Evolutionary conservation across 805 yeast species (phyloP).

Genomic region (Candida parachauliodes): DNA sequence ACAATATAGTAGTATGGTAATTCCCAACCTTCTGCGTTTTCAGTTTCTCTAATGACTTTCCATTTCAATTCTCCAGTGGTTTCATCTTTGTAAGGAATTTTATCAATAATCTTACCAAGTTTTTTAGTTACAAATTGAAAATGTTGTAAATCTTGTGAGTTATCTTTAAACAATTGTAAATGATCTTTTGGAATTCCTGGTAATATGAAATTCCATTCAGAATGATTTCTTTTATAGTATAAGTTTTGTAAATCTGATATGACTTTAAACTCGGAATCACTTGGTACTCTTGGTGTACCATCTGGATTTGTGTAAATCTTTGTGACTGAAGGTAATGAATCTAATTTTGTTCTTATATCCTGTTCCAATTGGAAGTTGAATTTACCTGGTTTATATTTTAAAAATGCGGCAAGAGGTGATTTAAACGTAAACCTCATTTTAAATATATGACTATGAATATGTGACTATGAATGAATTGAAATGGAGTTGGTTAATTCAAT

Average conservation of each 20-base stretch:
- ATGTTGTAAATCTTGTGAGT: slow-evolving; percentile 56
- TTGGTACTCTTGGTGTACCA: slow-evolving; percentile 68
- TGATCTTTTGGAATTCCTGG: slow-evolving; percentile 52
- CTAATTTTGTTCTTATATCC: slow-evolving; percentile 60
- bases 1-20: slow-evolving; percentile 65
- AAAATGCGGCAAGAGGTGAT: slow-evolving; percentile 33
- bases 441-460: too few relatives aligned
- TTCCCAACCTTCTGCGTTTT: slow-evolving; percentile 83
- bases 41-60: slow-evolving; percentile 71
- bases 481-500: not conserved
- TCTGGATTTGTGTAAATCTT: slow-evolving; percentile 70
- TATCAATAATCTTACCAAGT: slow-evolving; percentile 66
- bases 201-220: slow-evolving; percentile 43
- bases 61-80: slow-evolving; percentile 75
- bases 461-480: not conserved
- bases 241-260: slow-evolving; percentile 68
- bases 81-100: slow-evolving; percentile 78
- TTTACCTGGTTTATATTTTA: slow-evolving; percentile 35
- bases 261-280: slow-evolving; percentile 66
- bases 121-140: slow-evolving; percentile 50
- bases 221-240: slow-evolving; percentile 53
- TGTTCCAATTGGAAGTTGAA: slow-evolving; percentile 51
- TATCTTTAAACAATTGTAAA: slow-evolving; percentile 53
- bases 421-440: slow-evolving; percentile 41
- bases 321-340: slow-evolving; percentile 59